Evolutionary conservation across 2,329 filamentous ascomycete genomes (phyloP), one percentile per base, ranked within the genome.

Genomic region (Zopfia rhizophila): DNA sequence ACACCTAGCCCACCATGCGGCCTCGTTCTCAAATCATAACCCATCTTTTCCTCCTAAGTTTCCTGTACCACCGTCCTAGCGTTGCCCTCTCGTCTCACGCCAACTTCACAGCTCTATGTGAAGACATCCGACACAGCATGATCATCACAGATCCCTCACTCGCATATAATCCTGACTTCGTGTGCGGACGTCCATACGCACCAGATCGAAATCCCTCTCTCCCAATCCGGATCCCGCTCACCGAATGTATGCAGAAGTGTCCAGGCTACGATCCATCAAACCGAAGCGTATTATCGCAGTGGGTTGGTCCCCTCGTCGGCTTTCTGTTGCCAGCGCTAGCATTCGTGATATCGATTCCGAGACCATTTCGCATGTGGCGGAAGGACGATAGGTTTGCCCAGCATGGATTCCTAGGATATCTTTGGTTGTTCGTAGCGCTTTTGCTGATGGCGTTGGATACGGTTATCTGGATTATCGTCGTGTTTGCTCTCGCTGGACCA

Each of bases 241-340:
- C 39, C 5, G 69, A 64, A 53, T 73, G 70, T 51, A 42, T 36
- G n/a, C 21, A 31, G 3, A 38, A 50, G 10, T 71, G 67, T 30
- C 53, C 55, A 2, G 69, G 69, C 0, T 69, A 69, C 56, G 54
- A 66, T 45, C 56, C 67, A 6, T 70, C 68, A 13, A 58, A 59
- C 33, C 32, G 51, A 6, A 44, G 33, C 7, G 51, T 45, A 6
- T 61, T 66, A 41, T 54, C 46, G 35, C 62, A 72, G 41, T 73
- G 68, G 68, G 52, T 69, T 25, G 67, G 64, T 7, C 68, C 67
- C 2, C 51, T 72, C 0, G 66, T 69, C 1, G 63, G 70, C 30
- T 73, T 72, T 51, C 66, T 73, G 31, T 51, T 73, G 22, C 70
- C 69, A 1, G 65, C 63, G 12, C 48, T 73, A 3, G 66, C 69